Conservation (phyloP, 192 early-diverging fungal species). For the Obelidium mucronatum region DNA sequence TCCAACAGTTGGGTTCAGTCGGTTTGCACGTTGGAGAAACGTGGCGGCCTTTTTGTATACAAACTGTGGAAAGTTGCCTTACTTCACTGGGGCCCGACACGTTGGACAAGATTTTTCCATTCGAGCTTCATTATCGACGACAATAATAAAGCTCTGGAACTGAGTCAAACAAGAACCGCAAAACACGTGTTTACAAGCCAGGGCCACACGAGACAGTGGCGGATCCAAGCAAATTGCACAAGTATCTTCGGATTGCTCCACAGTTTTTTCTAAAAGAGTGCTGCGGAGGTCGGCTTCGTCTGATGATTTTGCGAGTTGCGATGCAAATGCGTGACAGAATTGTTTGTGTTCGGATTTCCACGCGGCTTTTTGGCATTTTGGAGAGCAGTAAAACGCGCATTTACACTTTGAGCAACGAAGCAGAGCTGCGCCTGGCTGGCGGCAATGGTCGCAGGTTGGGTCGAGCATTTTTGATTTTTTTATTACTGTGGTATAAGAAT, state of each 20-base stretch:
- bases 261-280: not conserved
- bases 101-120: not conserved
- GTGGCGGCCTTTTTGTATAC: not conserved
- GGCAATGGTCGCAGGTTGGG: not conserved
- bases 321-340: not conserved
- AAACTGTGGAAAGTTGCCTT: not conserved
- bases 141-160: too few relatives aligned
- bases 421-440: not conserved
- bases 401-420: not conserved
- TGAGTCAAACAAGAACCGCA: not conserved
- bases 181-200: not conserved
- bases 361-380: not conserved
- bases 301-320: not conserved
- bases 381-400: not conserved
- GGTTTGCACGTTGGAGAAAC: not conserved
- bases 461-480: not conserved
- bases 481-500: too few relatives aligned
- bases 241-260: not conserved
- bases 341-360: not conserved
- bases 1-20: not conserved
- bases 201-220: not conserved
- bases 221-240: constrained; percentile 1
- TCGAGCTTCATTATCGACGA: not conserved
- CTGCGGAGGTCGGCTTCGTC: not conserved
- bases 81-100: not conserved